Evolutionary conservation across 2,329 filamentous ascomycete genomes (phyloP).

Genomic region (Cercospora brassicicola): DNA sequence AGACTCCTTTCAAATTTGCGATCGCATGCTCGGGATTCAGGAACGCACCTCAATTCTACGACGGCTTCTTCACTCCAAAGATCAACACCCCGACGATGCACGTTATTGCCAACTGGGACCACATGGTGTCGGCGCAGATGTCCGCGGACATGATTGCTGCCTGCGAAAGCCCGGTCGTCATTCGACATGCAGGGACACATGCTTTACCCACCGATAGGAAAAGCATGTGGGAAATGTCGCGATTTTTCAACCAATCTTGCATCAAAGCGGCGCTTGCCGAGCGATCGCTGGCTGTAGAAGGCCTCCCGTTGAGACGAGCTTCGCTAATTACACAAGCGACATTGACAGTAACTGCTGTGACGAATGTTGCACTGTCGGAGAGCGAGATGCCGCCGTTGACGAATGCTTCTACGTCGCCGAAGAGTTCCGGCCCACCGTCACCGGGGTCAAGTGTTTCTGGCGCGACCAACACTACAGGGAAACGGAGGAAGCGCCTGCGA

Average conservation of each 20-base stretch:
- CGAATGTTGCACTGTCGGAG: slow-evolving; percentile 4
- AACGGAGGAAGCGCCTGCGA: slow-evolving; percentile 9
- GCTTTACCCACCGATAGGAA: slow-evolving; percentile 20
- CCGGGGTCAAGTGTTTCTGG: slow-evolving; percentile 4
- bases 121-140: slow-evolving; percentile 23
- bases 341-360: slow-evolving; percentile 11
- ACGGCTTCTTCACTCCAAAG: slow-evolving; percentile 26
- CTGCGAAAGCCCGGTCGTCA: slow-evolving; percentile 15
- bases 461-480: not conserved
- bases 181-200: slow-evolving; percentile 23
- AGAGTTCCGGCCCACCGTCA: slow-evolving; percentile 4
- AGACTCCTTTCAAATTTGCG: slow-evolving; percentile 27
- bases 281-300: not conserved
- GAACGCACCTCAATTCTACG: slow-evolving; percentile 23
- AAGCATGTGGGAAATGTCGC: slow-evolving; percentile 20
- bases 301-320: not conserved
- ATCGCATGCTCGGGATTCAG: slow-evolving; percentile 24
- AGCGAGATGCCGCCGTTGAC: slow-evolving; percentile 7
- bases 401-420: slow-evolving; percentile 1
- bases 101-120: slow-evolving; percentile 23
- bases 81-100: slow-evolving; percentile 23
- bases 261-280: slow-evolving; percentile 6
- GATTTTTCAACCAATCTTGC: slow-evolving; percentile 19
- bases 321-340: slow-evolving; percentile 6
- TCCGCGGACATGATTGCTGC: slow-evolving; percentile 15